A percentile compares a stretch with the other conserved stretches of the same genome.
Evolutionary conservation across 345 rosid species (phyloP).

Genomic region (Raphanus raphanistrum): DNA sequence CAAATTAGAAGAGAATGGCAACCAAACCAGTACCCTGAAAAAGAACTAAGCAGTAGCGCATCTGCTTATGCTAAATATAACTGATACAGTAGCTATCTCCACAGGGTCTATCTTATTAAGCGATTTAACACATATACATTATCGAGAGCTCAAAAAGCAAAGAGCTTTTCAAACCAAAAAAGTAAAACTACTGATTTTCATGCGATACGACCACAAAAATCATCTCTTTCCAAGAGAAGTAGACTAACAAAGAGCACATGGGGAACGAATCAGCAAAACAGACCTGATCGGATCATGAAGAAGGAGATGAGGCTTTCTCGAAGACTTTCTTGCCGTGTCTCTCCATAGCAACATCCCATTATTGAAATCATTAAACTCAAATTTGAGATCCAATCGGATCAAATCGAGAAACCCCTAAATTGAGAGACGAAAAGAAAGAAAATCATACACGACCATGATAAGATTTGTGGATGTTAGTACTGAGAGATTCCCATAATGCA

Average conservation of each 20-base stretch:
- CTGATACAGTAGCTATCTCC: not conserved
- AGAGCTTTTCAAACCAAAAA: not conserved
- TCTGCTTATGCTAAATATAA: not conserved
- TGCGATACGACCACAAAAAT: too few species aligned
- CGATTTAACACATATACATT: not conserved
- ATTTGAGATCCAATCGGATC: constrained; percentile 10
- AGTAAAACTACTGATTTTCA: not conserved
- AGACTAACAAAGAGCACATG: too few species aligned
- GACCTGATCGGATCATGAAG: constrained; percentile 44
- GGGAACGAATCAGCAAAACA: not conserved
- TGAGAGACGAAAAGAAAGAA: not conserved
- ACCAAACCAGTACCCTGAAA: constrained; percentile 10
- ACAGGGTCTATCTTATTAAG: not conserved
- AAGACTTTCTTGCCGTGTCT: constrained; percentile 84
- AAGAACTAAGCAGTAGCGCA: not conserved
- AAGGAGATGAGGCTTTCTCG: constrained; percentile 46
- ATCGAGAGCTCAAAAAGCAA: not conserved
- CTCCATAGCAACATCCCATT: constrained; percentile 97
- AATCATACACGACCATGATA: constrained; percentile 77
- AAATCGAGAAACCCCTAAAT: not conserved
- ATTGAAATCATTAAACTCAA: constrained; percentile 13
- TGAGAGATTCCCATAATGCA: constrained; percentile 82
- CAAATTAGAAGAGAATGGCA: not conserved
- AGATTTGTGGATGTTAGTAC: constrained; percentile 79
- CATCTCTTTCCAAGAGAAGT: too few species aligned